Percentiles rank a stretch among this genome's conserved stretches.
phyloP scores from a whole-genome alignment of 139 green algal genomes.

The Eudorina sp. region DNA sequence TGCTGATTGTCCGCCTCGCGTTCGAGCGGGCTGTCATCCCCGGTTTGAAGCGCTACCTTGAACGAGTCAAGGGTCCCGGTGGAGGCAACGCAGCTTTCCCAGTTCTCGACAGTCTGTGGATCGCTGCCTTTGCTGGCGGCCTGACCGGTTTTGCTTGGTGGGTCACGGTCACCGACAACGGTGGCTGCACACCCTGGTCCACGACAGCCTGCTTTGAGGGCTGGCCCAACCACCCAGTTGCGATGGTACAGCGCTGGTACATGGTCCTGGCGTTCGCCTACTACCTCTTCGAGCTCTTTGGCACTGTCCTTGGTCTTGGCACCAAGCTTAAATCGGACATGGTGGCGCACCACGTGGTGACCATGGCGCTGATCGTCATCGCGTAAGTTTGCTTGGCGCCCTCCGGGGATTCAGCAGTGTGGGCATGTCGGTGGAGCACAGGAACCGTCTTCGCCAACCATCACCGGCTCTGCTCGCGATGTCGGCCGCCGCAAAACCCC shows the following conservation, averaged over 20 bases:
- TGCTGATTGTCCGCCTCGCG: not conserved
- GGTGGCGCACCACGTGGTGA: constrained; percentile 67
- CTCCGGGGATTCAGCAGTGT: too few relatives aligned
- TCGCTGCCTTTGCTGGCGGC: constrained; percentile 17
- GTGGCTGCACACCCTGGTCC: constrained; percentile 55
- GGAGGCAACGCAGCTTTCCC: not conserved
- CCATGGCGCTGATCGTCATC: constrained; percentile 61
- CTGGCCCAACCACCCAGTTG: constrained; percentile 51
- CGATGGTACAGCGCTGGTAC: constrained; percentile 36
- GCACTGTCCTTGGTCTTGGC: constrained; percentile 55
- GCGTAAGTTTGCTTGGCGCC: constrained; percentile 32
- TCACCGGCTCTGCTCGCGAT: too few relatives aligned
- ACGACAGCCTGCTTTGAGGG: constrained; percentile 49
- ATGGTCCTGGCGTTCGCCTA: constrained; percentile 57
- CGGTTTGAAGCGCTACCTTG: not conserved
- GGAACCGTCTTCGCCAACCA: too few relatives aligned
- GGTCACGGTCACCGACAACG: constrained; percentile 50
- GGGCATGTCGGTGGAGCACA: too few relatives aligned
- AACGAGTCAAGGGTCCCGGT: not conserved
- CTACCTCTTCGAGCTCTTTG: constrained; percentile 68
- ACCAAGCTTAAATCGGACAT: constrained; percentile 65
- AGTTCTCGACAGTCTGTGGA: constrained; percentile 43
- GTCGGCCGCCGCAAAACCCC: too few relatives aligned
- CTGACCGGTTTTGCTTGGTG: constrained; percentile 45
- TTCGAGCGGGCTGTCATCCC: constrained; percentile 25